Evolutionary conservation across 2,329 filamentous ascomycete genomes (phyloP).

Genomic region (Calonectria honghensis): DNA sequence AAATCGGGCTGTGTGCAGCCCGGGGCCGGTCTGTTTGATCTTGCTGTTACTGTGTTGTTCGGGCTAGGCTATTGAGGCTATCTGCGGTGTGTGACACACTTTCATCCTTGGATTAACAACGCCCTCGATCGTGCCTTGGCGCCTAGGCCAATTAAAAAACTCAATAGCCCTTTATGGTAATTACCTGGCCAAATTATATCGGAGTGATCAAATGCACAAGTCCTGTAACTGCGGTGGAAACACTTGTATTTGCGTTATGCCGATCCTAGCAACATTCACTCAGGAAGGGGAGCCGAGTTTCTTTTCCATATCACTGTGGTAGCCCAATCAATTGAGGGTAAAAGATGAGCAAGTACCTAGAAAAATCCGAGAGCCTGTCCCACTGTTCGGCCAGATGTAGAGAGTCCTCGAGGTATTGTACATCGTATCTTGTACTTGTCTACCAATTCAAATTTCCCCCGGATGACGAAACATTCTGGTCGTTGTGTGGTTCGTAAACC

Average conservation of each 20-base stretch:
- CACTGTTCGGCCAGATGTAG: background rate
- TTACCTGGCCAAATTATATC: background rate
- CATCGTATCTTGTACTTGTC: background rate
- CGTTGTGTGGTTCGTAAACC: background rate
- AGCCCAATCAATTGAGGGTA: background rate
- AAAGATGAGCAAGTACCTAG: background rate
- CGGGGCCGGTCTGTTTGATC: too few relatives aligned
- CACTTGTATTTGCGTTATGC: background rate
- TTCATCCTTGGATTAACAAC: background rate
- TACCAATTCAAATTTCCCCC: background rate
- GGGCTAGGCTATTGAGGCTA: too few relatives aligned
- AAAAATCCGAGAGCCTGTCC: background rate
- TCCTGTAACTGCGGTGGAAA: background rate
- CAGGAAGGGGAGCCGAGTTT: background rate
- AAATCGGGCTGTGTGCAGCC: too few relatives aligned
- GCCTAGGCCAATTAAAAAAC: background rate
- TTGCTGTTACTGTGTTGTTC: too few relatives aligned
- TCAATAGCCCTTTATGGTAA: background rate
- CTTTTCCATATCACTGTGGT: background rate
- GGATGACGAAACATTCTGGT: background rate
- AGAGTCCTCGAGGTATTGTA: background rate
- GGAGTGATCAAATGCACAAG: background rate
- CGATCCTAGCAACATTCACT: background rate
- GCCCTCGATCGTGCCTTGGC: background rate
- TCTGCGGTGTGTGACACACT: too few relatives aligned